Percentiles rank a stretch among this genome's conserved stretches.
phyloP scores from a whole-genome alignment of 257 asterid species.

The Asclepias syriaca region DNA sequence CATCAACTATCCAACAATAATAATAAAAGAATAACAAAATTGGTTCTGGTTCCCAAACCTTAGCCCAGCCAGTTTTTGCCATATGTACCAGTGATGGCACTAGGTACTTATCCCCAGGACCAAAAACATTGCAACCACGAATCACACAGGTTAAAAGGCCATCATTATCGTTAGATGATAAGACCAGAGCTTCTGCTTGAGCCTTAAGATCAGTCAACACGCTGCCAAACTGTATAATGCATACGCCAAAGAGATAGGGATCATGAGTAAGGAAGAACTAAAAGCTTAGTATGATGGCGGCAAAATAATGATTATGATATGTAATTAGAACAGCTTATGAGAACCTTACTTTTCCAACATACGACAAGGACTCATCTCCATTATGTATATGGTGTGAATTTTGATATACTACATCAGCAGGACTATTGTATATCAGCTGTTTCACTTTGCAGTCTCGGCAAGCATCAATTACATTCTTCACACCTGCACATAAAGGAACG shows the following conservation, averaged over 20 bases:
- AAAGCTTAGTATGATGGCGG: constrained; percentile 1
- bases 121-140: constrained; percentile 81
- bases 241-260: constrained; percentile 15
- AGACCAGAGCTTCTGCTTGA: constrained; percentile 83
- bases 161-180: constrained; percentile 60
- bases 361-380: constrained; percentile 81
- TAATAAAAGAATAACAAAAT: background rate
- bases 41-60: constrained; percentile 48
- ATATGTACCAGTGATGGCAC: constrained; percentile 53
- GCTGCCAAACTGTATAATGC: constrained; percentile 54
- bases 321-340: constrained; percentile 11
- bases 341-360: constrained; percentile 60
- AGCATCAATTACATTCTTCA: constrained; percentile 65
- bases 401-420: constrained; percentile 74
- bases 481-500: constrained; percentile 48
- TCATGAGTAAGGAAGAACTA: constrained; percentile 11
- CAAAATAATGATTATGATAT: background rate
- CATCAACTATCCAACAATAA: background rate
- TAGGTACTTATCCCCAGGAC: constrained; percentile 72
- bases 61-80: constrained; percentile 69
- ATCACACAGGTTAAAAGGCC: constrained; percentile 82
- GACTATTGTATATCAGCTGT: constrained; percentile 63
- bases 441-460: constrained; percentile 77
- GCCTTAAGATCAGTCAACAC: constrained; percentile 71
- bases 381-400: constrained; percentile 39